A percentile compares a stretch with the other conserved stretches of the same genome.
Conservation (phyloP, 805 yeast genomes). For the Wickerhamomyces mucosus region DNA sequence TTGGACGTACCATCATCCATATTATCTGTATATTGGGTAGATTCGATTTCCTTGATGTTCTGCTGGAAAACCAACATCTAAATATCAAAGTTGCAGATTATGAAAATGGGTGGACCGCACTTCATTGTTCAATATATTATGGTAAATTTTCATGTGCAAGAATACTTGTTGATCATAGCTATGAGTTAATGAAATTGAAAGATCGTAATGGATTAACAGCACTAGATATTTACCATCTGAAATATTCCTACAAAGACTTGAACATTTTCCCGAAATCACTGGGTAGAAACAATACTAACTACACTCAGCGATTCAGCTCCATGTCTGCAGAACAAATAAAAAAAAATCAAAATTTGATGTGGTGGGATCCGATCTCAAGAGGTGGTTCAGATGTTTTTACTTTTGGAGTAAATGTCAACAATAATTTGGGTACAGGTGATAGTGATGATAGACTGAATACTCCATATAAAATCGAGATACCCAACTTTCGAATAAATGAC, state of each 20-base stretch:
- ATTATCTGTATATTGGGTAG: conserved; percentile 41
- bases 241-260: conserved; percentile 32
- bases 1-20: conserved; percentile 64
- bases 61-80: conserved; percentile 37
- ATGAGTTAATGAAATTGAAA: conserved; percentile 37
- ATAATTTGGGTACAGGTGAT: conserved; percentile 60
- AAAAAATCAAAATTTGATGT: conserved; percentile 12
- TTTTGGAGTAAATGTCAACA: conserved; percentile 54
- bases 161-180: conserved; percentile 26
- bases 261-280: conserved; percentile 34
- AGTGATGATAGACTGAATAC: conserved; percentile 37
- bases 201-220: conserved; percentile 73
- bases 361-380: conserved; percentile 32
- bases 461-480: conserved; percentile 29
- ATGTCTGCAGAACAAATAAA: conserved; percentile 1
- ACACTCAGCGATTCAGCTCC: conserved; percentile 8
- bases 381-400: conserved; percentile 54
- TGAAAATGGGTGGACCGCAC: conserved; percentile 76
- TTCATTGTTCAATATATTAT: conserved; percentile 59
- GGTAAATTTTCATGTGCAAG: conserved; percentile 49
- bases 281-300: conserved; percentile 16
- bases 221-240: conserved; percentile 39
- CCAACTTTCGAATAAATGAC: conserved; percentile 8
- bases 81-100: conserved; percentile 43
- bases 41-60: conserved; percentile 31